phyloP scores from a whole-genome alignment of 2,329 filamentous ascomycete genomes.

The Penicillium verrucosum region DNA sequence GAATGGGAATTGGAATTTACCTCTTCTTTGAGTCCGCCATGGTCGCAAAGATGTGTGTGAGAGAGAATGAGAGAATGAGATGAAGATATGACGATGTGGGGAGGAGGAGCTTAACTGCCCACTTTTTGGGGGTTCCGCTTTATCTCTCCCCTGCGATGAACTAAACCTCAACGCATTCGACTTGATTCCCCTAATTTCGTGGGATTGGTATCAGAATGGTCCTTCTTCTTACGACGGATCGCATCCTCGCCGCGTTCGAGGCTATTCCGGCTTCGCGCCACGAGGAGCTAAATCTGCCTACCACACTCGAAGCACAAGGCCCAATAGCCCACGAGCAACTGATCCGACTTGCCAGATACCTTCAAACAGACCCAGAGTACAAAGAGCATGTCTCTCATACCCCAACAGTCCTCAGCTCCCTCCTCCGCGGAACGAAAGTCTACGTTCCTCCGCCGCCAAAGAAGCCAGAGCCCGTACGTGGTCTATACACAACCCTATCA shows the following conservation, averaged over 20 bases:
- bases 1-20: slow-evolving; percentile 17
- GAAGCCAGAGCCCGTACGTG: slow-evolving; percentile 70
- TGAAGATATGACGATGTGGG: slow-evolving; percentile 22
- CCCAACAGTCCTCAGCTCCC: slow-evolving; percentile 57
- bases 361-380: slow-evolving; percentile 19
- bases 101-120: slow-evolving; percentile 26
- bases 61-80: slow-evolving; percentile 6
- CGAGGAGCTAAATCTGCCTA: slow-evolving; percentile 35
- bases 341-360: slow-evolving; percentile 35
- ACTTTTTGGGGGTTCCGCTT: slow-evolving; percentile 23
- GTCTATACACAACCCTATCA: neutral
- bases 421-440: slow-evolving; percentile 68
- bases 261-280: slow-evolving; percentile 32
- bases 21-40: slow-evolving; percentile 34
- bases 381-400: neutral
- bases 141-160: slow-evolving; percentile 3
- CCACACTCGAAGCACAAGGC: slow-evolving; percentile 25
- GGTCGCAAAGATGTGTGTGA: slow-evolving; percentile 13
- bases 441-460: slow-evolving; percentile 77
- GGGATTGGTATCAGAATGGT: slow-evolving; percentile 35
- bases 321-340: slow-evolving; percentile 45
- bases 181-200: neutral
- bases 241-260: slow-evolving; percentile 40
- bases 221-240: slow-evolving; percentile 39
- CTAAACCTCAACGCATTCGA: neutral